These are phyloP conservation scores for Sambucus nigra DNA, from an alignment of 129 eudicot species.

Conservation along the genomic window DNA sequence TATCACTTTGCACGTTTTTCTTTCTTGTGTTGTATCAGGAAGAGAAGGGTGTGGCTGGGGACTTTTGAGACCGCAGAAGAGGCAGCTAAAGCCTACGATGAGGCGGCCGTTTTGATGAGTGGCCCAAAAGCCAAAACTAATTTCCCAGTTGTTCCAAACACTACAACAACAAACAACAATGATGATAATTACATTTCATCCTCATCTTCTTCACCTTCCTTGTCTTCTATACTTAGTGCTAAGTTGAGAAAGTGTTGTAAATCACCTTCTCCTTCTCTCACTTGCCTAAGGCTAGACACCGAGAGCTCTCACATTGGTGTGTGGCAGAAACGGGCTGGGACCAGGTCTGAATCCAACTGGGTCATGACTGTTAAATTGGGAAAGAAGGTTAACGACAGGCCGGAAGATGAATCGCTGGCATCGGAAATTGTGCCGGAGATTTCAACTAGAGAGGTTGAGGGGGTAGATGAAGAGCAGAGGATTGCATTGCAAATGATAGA, in stretches of 20 bases:
- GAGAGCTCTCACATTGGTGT: constrained; percentile 86
- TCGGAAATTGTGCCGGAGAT: constrained; percentile 12
- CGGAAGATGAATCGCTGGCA: constrained; percentile 1
- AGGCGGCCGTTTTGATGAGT: constrained; percentile 85
- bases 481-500: constrained; percentile 95
- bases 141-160: constrained; percentile 32
- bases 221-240: constrained; percentile 53
- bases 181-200: constrained; percentile 7
- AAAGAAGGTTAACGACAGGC: constrained; percentile 17
- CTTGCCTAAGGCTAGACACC: constrained; percentile 80
- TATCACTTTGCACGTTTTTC: neutral
- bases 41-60: constrained; percentile 91
- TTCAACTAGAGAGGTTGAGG: constrained; percentile 6
- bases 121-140: constrained; percentile 89
- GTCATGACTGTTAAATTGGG: constrained; percentile 92
- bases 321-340: constrained; percentile 92
- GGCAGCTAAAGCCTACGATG: constrained; percentile 86
- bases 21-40: constrained; percentile 29
- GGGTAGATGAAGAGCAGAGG: constrained; percentile 62
- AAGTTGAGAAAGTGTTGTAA: constrained; percentile 80
- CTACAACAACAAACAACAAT: neutral
- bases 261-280: constrained; percentile 71
- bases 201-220: constrained; percentile 14
- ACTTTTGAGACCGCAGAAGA: constrained; percentile 95
- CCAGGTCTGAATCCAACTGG: constrained; percentile 66